Conservation (phyloP, 2,329 filamentous ascomycete species). For the Acrocalymma vagum region DNA sequence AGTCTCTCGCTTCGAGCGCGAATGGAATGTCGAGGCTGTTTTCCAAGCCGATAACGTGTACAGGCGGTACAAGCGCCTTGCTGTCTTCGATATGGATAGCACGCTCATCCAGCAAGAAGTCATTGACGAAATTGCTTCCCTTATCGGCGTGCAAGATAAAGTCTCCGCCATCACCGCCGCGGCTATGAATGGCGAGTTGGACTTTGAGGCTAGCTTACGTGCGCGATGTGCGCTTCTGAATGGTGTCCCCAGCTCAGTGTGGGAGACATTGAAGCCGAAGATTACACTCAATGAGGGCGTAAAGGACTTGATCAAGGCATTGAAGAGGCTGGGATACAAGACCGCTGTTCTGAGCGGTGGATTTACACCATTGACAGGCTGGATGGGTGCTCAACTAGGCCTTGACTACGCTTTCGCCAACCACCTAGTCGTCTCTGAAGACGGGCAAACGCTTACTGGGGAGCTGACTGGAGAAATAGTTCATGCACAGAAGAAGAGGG, state of each 20-base stretch:
- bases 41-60: conserved; percentile 78
- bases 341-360: conserved; percentile 92
- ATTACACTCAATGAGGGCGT: conserved; percentile 87
- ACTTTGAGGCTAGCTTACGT: conserved; percentile 85
- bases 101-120: conserved; percentile 97
- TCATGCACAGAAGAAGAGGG: conserved; percentile 77
- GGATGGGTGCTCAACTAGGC: conserved; percentile 81
- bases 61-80: conserved; percentile 81
- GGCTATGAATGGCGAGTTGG: conserved; percentile 95
- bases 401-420: conserved; percentile 92
- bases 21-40: conserved; percentile 88
- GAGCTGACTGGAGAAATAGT: conserved; percentile 77
- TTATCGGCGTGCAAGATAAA: conserved; percentile 80
- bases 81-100: conserved; percentile 98
- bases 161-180: conserved; percentile 90
- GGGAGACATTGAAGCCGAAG: conserved; percentile 76
- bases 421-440: conserved; percentile 72
- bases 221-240: conserved; percentile 82
- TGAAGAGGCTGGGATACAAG: conserved; percentile 83
- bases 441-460: conserved; percentile 68
- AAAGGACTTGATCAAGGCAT: conserved; percentile 73
- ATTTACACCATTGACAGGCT: conserved; percentile 87
- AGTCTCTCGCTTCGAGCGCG: conserved; percentile 81
- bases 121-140: conserved; percentile 91
- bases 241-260: conserved; percentile 80